Evolutionary conservation across 306 rosid species (phyloP).

Genomic region (Mimosa pudica): DNA sequence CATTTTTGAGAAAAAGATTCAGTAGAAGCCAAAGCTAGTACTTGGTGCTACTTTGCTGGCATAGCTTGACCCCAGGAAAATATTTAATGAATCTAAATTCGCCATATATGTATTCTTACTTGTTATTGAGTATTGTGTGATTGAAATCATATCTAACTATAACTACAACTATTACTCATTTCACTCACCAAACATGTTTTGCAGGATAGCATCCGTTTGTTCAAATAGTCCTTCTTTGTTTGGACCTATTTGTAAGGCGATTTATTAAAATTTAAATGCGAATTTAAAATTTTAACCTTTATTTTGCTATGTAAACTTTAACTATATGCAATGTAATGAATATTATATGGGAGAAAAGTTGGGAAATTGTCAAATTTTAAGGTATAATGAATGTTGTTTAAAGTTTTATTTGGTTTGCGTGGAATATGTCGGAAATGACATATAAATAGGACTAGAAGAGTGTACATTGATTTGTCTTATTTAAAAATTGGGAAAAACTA

Average conservation of each 20-base stretch:
- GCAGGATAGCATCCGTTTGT: background rate
- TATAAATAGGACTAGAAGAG: no score
- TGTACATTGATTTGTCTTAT: background rate
- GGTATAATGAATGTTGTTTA: no score
- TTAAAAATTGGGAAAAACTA: background rate
- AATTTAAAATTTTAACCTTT: no score
- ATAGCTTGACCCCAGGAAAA: background rate
- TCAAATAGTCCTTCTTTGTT: background rate
- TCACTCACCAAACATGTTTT: background rate
- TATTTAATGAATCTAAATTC: slow-evolving; percentile 7
- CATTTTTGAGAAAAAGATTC: slow-evolving; percentile 20
- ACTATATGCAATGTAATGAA: no score
- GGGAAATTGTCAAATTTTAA: no score
- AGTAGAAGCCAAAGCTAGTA: background rate
- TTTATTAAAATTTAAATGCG: no score
- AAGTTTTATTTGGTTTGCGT: no score
- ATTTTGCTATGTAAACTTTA: no score
- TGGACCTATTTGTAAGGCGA: no score
- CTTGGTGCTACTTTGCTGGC: background rate
- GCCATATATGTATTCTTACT: background rate
- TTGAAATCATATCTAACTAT: background rate
- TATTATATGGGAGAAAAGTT: no score
- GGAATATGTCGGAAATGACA: no score
- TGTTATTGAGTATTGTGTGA: background rate
- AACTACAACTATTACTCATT: background rate